phyloP scores from a whole-genome alignment of 345 rosid genomes.

The Salix udensis region DNA sequence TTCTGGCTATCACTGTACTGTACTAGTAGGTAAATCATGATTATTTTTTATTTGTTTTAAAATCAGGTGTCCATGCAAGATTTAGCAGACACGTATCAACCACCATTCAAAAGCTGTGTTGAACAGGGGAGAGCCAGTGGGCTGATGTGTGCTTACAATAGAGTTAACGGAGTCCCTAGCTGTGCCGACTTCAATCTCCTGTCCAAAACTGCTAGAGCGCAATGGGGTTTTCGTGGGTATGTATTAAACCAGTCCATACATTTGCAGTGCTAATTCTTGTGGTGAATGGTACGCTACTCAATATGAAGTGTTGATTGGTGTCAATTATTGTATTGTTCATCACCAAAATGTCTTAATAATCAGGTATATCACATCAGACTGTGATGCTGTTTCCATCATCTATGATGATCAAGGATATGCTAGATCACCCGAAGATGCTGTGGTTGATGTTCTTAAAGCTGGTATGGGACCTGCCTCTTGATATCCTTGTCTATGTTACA shows the following conservation, averaged over 20 bases:
- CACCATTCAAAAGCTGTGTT: conserved; percentile 31
- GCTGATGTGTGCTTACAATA: conserved; percentile 30
- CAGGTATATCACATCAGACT: conserved; percentile 85
- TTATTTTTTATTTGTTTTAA: background rate
- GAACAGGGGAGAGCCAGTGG: conserved; percentile 30
- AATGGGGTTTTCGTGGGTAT: conserved; percentile 79
- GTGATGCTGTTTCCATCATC: conserved; percentile 79
- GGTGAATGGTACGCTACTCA: background rate
- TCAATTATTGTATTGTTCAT: conserved; percentile 9
- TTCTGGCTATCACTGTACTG: background rate
- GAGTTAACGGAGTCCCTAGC: conserved; percentile 28
- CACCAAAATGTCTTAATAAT: background rate
- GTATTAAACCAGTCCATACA: background rate
- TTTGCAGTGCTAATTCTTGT: background rate
- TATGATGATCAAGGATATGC: conserved; percentile 56
- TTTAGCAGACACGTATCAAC: conserved; percentile 34
- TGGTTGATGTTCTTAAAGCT: conserved; percentile 71
- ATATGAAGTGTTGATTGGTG: background rate
- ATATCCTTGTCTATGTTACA: background rate
- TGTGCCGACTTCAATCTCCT: conserved; percentile 31
- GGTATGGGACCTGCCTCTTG: conserved; percentile 35
- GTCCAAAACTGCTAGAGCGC: conserved; percentile 38
- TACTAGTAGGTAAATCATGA: background rate
- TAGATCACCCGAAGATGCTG: conserved; percentile 80
- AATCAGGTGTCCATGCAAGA: conserved; percentile 25